Evolutionary conservation across 441 rosid genomes (phyloP).

Genomic region (Erodium texanum): DNA sequence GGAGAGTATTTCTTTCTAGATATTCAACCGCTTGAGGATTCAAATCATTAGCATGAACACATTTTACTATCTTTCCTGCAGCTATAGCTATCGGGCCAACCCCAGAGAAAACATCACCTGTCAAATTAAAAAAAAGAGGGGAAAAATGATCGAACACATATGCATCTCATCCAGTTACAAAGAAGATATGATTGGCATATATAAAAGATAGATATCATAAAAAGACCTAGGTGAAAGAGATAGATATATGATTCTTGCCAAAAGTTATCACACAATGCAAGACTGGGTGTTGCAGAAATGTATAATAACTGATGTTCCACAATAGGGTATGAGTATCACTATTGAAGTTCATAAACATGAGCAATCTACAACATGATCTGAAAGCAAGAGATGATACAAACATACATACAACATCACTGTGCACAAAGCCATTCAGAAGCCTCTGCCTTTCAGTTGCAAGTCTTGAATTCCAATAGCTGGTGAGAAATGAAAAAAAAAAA

Average conservation of each 20-base stretch:
- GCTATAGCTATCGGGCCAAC: constrained; percentile 78
- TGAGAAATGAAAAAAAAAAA: constrained; percentile 14
- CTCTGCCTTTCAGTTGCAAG: constrained; percentile 83
- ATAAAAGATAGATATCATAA: not conserved
- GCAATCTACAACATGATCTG: constrained; percentile 15
- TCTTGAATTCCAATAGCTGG: constrained; percentile 92
- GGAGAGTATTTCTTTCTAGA: constrained; percentile 60
- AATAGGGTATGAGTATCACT: too few relatives aligned
- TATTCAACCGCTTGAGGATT: constrained; percentile 73
- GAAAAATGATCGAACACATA: constrained; percentile 6
- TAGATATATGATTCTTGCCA: not conserved
- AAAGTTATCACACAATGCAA: not conserved
- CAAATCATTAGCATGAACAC: constrained; percentile 88
- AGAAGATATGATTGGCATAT: not conserved
- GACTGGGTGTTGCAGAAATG: not conserved
- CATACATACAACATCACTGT: constrained; percentile 73
- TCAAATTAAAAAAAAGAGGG: constrained; percentile 10
- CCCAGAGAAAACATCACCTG: constrained; percentile 86
- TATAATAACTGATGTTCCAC: not conserved
- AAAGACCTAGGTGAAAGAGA: not conserved
- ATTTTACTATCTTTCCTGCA: constrained; percentile 73
- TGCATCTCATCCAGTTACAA: constrained; percentile 6
- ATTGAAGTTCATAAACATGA: too few relatives aligned
- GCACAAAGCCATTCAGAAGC: constrained; percentile 54
- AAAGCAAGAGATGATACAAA: constrained; percentile 22